Evolutionary conservation across 345 rosid genomes (phyloP).

Genomic region (Xanthoceras sorbifolium): DNA sequence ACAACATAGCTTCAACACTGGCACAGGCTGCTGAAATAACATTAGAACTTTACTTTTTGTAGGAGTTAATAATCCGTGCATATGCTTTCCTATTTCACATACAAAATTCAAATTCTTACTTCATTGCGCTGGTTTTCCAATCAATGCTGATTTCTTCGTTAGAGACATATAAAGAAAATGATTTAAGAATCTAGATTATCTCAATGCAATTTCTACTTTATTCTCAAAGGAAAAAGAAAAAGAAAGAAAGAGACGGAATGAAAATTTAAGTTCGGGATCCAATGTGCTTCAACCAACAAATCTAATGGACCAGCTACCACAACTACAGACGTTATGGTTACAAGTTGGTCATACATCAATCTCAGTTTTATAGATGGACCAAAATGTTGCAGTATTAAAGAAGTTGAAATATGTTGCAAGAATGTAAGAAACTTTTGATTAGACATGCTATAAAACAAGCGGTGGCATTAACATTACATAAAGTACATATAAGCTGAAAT

Average conservation of each 20-base stretch:
- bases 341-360: not conserved
- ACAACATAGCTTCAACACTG: not conserved
- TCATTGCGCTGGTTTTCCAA: not conserved
- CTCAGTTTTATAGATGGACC: not conserved
- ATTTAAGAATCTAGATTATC: not conserved
- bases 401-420: not conserved
- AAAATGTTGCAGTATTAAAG: not conserved
- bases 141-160: not conserved
- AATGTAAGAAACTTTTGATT: not conserved
- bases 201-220: not conserved
- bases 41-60: not conserved
- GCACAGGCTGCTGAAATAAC: not conserved
- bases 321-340: not conserved
- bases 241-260: too few species aligned
- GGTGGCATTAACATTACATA: not conserved
- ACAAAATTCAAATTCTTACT: not conserved
- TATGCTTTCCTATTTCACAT: not conserved
- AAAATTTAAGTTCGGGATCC: too few species aligned
- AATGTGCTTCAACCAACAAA: not conserved
- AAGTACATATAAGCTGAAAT: not conserved
- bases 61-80: not conserved
- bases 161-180: not conserved
- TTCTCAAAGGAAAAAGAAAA: not conserved
- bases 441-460: not conserved
- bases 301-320: slow-evolving; percentile 1